Base-by-base conservation (phyloP, 306 rosid species). In the Castanea sativa region DNA sequence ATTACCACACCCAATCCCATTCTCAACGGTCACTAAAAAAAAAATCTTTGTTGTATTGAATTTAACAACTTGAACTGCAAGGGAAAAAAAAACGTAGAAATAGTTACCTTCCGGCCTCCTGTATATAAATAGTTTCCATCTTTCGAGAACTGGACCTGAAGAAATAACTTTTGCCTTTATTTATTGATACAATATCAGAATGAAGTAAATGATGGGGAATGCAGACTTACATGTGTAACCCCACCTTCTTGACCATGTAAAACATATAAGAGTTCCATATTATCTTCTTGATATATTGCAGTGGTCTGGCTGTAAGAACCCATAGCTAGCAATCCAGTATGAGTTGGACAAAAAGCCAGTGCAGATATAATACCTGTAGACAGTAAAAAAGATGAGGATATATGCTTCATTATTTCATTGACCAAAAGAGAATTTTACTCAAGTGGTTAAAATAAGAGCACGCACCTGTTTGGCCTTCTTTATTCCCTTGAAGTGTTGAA, bases 231-330 rank as follows among this genome's bases (percentile, higher is more conserved):
- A 89, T 95, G 99, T 65, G 99, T 95, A 79, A 95, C 64, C 73
- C 99, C 99, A 23, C 99, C 99, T 91, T 95, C 97, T 77, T 92
- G 99, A 69, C 99, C 99, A 80, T 95, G 98, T 83, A 95, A 88
- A 77, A 93, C 88, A 55, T 90, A 95, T 61, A 95, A 81, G 72
- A 87, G 92, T 74, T 95, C 99, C 97, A 93, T 89, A 83, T 90
- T 92, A 75, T 95, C 99, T 84, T 92, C 98, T 80, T 85, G 90
- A 85, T 95, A 93, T 77, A 95, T 89, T 73, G 88, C 97, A 69
- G 98, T 83, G 41, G 93, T 91, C 85, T 90, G 96, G 83, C 86
- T 88, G 84, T 95, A 95, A 75, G 99, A 95, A 81, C 99, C 98
- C 83, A 91, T 7, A 64, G 98, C 99, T 75, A 95, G 85, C 94